Base-by-base conservation (phyloP, 306 rosid species). In the Alnus glutinosa region DNA sequence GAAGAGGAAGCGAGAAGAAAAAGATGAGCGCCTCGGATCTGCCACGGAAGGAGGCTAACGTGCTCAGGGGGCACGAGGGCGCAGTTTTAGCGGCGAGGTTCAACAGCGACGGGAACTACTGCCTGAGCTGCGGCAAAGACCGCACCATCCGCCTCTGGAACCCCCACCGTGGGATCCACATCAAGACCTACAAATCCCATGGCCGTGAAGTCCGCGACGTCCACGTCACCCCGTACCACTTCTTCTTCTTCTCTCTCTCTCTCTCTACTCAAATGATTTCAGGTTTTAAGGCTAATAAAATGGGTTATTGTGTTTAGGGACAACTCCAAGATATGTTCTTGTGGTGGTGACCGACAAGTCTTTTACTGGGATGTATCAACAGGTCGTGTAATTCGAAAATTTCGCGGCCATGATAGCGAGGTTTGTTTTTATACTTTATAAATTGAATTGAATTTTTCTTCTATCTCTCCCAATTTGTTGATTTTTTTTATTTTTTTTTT, bases 61-160 rank as follows among this genome's bases (percentile, higher is more conserved):
- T 90, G 12, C 87, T 95, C 16, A 89, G 83, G 75, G 98, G 98
- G 54, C 98, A 95, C 79, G 94, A 95, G 71, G 97, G 98, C 3
- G 96, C 87, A 23, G 92, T 95, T 2, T 76, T 92, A 72, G 94
- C 94, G 0, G 92, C 91, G 4, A 90, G 94, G 81, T 95, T 92
- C 89, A 92, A 95, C 85, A 57, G 57, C 70, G 93, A 95, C 52
- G 97, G 92, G 4, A 95, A 93, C 51, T 92, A 93, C 80, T 83
- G 90, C 86, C 90, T 93, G 12, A 92, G 96, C 73, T 81, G 88
- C 82, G 94, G 98, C 81, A 95, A 93, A 74, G 99, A 95, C 80
- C 96, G 99, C 70, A 93, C 97, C 77, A 91, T 93, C 63, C 90
- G 98, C 75, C 94, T 93, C 78, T 95, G 94, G 99, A 95, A 93